Conservation (phyloP, 495 filamentous ascomycete genomes). For the Penicillium roqueforti region DNA sequence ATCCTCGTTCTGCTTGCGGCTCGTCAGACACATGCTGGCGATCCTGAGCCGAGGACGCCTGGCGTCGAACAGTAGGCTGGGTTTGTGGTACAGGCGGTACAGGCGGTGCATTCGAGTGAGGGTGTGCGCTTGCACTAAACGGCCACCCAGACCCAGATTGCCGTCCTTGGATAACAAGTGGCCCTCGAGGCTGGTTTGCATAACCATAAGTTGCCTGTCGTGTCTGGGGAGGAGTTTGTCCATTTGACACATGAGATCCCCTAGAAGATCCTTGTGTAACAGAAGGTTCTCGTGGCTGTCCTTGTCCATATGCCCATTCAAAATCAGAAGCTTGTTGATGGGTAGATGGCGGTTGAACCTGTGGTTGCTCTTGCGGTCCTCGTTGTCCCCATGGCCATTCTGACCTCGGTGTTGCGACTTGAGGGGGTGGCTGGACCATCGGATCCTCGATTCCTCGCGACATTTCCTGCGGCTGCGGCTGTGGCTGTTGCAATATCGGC, state of each 20-base stretch:
- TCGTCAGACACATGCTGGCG: background rate
- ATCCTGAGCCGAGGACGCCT: background rate
- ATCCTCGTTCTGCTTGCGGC: background rate
- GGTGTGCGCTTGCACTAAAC: background rate
- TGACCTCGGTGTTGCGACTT: background rate
- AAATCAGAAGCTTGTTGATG: background rate
- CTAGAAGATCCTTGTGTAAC: background rate
- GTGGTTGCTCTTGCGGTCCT: constrained; percentile 1
- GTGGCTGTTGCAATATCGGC: background rate
- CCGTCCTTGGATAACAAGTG: constrained; percentile 6
- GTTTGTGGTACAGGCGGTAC: constrained; percentile 1
- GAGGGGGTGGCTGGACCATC: background rate
- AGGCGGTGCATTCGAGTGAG: constrained; percentile 7
- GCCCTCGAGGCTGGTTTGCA: background rate
- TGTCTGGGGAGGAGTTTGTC: background rate
- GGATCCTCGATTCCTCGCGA: background rate
- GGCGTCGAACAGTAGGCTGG: background rate
- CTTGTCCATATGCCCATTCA: constrained; percentile 1
- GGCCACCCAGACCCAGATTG: constrained; percentile 9
- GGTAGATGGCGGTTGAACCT: background rate
- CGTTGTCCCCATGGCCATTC: constrained; percentile 9
- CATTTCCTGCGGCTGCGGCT: constrained; percentile 2
- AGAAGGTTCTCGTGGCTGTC: background rate
- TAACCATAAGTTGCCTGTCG: background rate
- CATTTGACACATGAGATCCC: background rate